Base-by-base conservation (phyloP, 176 grass and related monocot genomes). In the Ampelocalamus luodianensis region DNA sequence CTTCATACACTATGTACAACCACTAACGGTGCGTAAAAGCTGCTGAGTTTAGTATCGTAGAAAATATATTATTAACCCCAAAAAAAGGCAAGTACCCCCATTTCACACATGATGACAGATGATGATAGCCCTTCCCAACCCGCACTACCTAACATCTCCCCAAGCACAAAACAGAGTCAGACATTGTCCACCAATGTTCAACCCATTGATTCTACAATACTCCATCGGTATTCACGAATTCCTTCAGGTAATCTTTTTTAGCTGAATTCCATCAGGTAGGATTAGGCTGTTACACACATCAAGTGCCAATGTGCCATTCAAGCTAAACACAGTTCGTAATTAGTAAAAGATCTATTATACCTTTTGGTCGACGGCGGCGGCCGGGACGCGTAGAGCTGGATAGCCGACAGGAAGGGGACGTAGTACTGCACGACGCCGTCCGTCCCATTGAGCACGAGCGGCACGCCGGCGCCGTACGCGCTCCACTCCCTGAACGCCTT, bases 401-500 rank as follows among this genome's bases (percentile, higher is more conserved):
- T 89, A 15, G 89, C 94, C 53, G 94, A 96, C 29, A 96, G 80
- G 78, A 86, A 96, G 0, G 94, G 94, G 43, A 93, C 94, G 50
- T 96, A 93, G 61, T 96, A 96, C 76, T 96, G 94, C n/a, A 96
- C 84, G 23, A 93, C 94, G 34, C 72, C 82, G 18, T 91, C 85
- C 53, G 61, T 90, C n/a, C 94, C 91, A 40, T 90, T 90, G 68
- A 96, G 66, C 42, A 93, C 74, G 61, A 96, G 61, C 27, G 94
- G 94, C 56, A 91, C 94, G 23, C 89, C 94, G 18, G 89, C 89
- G 58, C 94, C 94, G 78, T 93, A 96, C 34, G 94, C 91, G 70
- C 94, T 96, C 89, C 94, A 96, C 83, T 96, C 94, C 59, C 74
- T 89, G 72, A 96, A 93, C 26, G 89, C 84, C 22, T 93, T 91